Base-by-base conservation (phyloP, 192 early-diverging fungal genomes). In the Entomortierella chlamydospora region DNA sequence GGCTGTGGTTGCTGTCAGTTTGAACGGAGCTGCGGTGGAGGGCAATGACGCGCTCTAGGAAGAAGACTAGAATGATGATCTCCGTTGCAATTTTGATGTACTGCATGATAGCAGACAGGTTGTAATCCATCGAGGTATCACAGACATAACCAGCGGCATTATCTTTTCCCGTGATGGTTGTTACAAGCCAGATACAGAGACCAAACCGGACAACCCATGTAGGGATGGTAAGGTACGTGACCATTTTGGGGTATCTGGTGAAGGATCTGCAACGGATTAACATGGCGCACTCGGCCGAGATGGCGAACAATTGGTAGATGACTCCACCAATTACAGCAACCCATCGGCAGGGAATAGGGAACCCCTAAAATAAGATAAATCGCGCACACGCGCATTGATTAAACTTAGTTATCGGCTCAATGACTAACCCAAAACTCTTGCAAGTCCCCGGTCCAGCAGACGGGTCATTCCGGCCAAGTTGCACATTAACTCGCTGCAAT, bases 21-120 rank as follows among this genome's bases (percentile, higher is more conserved):
- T 33, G 20, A n/a, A 57, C 57, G n/a, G n/a, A n/a, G 43, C 58
- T 41, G 20, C 76, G 61, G 18, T 79, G 68, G 30, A 79, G 56
- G 28, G 76, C 68, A 61, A 79, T 66, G 51, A 70, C 76, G 28
- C 76, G 76, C 4, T 79, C 68, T 9, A 79, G 68, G 63, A 79
- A 79, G 58, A 79, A 79, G 29, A 59, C 55, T 1, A 65, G 34
- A n/a, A 79, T 79, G 34, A 79, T 66, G 57, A 70, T 42, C 51
- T 79, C 76, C 23, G 76, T 79, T 26, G 76, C 76, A 37, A 79
- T 79, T 33, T 79, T 79, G 57, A 79, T 37, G 17, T 79, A 79
- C 33, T 79, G 76, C 68, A 79, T 79, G 43, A 65, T 53, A 11
- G 76, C 62, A 0, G 76, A 70, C 34, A 79, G 33, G 8, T 61